A percentile compares a stretch with the other conserved stretches of the same genome.
Conservation (phyloP, 257 asterid species). For the Voacanga thouarsii region DNA sequence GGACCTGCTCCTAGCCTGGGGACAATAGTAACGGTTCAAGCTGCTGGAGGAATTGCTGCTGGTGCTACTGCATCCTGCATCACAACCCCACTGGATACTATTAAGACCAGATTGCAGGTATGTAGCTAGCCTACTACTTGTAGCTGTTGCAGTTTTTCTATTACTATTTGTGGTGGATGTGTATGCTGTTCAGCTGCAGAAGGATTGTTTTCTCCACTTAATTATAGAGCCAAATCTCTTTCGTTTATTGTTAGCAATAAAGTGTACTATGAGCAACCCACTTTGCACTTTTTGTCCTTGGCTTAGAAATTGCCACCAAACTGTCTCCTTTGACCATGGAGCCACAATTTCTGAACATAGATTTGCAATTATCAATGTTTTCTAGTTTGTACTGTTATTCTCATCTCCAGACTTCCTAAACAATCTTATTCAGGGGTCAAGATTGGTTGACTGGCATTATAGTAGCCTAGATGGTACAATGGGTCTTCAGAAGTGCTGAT, state of each 20-base stretch:
- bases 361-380: not conserved
- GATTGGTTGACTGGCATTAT: not conserved
- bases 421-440: not conserved
- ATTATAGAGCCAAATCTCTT: not conserved
- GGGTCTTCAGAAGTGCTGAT: not conserved
- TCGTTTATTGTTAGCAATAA: not conserved
- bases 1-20: slow-evolving; percentile 56
- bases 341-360: not conserved
- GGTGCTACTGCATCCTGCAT: slow-evolving; percentile 90
- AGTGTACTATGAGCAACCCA: not conserved
- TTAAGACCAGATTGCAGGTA: slow-evolving; percentile 94
- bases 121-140: not conserved
- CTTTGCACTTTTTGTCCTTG: not conserved
- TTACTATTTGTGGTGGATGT: not conserved
- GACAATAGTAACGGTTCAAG: slow-evolving; percentile 71
- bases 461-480: not conserved
- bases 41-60: slow-evolving; percentile 88
- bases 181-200: not conserved
- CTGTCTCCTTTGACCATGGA: not conserved
- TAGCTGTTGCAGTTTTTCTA: not conserved
- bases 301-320: not conserved
- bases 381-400: not conserved
- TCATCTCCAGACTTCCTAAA: not conserved
- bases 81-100: slow-evolving; percentile 92
- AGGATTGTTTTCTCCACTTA: not conserved